Evolutionary conservation across 2,329 filamentous ascomycete genomes (phyloP), one percentile per base, ranked within the genome.

Genomic region (Xylogone sp.): DNA sequence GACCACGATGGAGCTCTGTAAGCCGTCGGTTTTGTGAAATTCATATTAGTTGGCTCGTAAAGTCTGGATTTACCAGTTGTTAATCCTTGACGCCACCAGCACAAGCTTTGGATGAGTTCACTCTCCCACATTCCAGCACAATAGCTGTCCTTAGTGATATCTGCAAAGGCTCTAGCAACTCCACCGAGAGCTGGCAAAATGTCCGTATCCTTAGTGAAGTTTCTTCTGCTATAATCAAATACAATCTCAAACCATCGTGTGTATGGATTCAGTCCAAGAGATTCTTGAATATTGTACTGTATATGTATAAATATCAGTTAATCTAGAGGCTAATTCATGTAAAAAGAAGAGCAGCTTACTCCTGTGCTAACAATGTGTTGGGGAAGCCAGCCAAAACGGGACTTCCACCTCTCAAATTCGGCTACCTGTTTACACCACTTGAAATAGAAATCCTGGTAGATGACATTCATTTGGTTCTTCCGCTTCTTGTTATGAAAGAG

Each of bases 1-100:
- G 53, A 55, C 53, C 53, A 55, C 2, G 53, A 55, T 21, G 53
- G 53, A 6, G 51, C 51, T 31, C 47, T n/a, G 27, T 53, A 55
- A 29, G 18, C 21, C 2, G 21, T 45, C 13, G 48, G 42, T 20
- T 21, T 50, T 19, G 22, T 45, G 4, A 50, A 50, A 20, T 45
- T 10, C 22, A 45, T 31, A 45, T 45, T 31, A 31, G 51, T 50
- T 8, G 53, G 48, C 27, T 31, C 27, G 13, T 31, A 31, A 31
- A 31, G 7, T 31, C 27, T 31, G 8, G 8, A 7, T 31, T 31
- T 31, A 8, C 27, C 27, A 13, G 13, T 31, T 31, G 27, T 31
- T 13, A 31, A 13, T 31, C 27, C 27, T 22, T 42, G 46, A 16
- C 52, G 47, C 20, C 43, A 44, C 53, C 50, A 55, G 10, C 49